phyloP scores from a whole-genome alignment of 2,329 filamentous ascomycete genomes.

The Fusarium floridanum region DNA sequence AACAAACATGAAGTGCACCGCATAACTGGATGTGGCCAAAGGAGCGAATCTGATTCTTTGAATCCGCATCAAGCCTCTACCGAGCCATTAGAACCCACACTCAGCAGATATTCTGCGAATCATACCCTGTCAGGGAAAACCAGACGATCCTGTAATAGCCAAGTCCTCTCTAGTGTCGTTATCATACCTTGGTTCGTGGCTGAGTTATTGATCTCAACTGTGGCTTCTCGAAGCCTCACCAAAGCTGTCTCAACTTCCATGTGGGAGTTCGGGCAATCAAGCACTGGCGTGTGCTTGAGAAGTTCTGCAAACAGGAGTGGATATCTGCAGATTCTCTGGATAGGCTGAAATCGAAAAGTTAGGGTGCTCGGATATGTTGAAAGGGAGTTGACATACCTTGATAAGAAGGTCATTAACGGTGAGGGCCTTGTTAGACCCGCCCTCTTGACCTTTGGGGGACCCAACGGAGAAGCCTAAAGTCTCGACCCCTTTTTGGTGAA shows the following conservation, averaged over 20 bases:
- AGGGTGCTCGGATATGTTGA: background rate
- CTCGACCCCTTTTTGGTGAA: slow-evolving; percentile 88
- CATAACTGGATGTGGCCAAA: slow-evolving; percentile 86
- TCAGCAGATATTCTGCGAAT: background rate
- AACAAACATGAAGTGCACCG: slow-evolving; percentile 85
- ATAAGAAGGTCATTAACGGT: slow-evolving; percentile 89
- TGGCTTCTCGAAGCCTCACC: slow-evolving; percentile 78
- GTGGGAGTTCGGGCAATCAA: slow-evolving; percentile 87
- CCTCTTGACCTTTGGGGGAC: slow-evolving; percentile 74
- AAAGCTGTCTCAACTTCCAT: slow-evolving; percentile 82
- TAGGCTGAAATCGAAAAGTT: slow-evolving; percentile 69
- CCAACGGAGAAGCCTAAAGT: slow-evolving; percentile 81
- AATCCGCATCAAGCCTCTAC: slow-evolving; percentile 64
- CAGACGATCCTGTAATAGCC: slow-evolving; percentile 86
- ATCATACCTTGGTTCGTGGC: slow-evolving; percentile 80
- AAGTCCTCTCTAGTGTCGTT: slow-evolving; percentile 81
- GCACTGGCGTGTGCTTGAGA: slow-evolving; percentile 83
- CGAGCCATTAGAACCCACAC: background rate
- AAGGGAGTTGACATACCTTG: slow-evolving; percentile 70
- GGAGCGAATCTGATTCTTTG: slow-evolving; percentile 77
- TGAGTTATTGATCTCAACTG: slow-evolving; percentile 85
- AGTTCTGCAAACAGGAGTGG: slow-evolving; percentile 88
- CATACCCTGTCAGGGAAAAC: slow-evolving; percentile 79
- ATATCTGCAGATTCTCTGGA: slow-evolving; percentile 93
- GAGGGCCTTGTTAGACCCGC: slow-evolving; percentile 78